Evolutionary conservation across 1,139 yeast species (phyloP), one percentile per base, ranked within the genome.

Genomic region (Taiozyma sp.): DNA sequence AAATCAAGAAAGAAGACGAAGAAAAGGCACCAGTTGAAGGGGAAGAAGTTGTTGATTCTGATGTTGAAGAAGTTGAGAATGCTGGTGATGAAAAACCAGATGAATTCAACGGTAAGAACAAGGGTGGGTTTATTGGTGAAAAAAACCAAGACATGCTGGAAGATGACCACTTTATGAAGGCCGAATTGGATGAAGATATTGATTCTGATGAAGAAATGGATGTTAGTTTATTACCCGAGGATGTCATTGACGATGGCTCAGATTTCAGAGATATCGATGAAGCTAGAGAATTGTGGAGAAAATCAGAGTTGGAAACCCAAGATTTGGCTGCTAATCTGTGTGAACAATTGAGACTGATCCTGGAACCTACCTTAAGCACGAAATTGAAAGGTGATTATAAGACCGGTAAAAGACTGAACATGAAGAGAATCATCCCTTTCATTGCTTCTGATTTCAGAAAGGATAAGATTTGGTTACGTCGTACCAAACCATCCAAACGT

Each of bases 391-490:
- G 99, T 62, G 99, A 95, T 68, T 95, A 89, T 70, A 90, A 91
- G 69, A 91, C 98, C 2, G 99, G 99, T 68, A 95, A 95, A 68
- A 77, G 99, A 58, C 78, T 95, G 63, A 95, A 95, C 69, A 91
- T 95, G 98, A 93, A 91, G 75, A 77, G 98, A 59, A 95, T 95
- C 60, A 93, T 95, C 63, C 97, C 99, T 14, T 95, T 93, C 69
- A 93, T 95, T 73, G 99, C 99, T 1, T 88, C 96, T 46, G 97
- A 91, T 64, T 95, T 90, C 80, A 84, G 96, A 64, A 93, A 93
- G 68, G 99, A 95, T 69, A 95, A 95, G 74, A 95, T 95, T 55
- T 95, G 99, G 99, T 77, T 95, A 72, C 81, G 97, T 65, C 83
- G 99, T 70, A 91, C 98, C 9, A 93, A 93, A 66, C 99, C 99